Percentiles rank a stretch among this genome's conserved stretches.
Evolutionary conservation across 805 yeast species (phyloP).

Genomic region (Ogataea ramenticola): DNA sequence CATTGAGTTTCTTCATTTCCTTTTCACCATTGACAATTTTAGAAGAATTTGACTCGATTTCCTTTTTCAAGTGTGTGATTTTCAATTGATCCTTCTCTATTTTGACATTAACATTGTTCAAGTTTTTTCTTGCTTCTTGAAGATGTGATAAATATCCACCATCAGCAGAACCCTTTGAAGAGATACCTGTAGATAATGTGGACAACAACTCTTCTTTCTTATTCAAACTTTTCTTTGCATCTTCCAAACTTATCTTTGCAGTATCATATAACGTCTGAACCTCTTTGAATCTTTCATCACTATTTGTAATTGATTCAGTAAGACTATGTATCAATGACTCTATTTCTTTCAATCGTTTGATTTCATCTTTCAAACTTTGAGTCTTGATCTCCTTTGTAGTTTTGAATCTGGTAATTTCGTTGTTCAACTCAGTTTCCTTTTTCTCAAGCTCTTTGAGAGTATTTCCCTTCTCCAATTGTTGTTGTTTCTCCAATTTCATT

Average conservation of each 20-base stretch:
- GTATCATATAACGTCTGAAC: slow-evolving; percentile 39
- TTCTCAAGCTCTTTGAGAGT: slow-evolving; percentile 52
- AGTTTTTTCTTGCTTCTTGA: slow-evolving; percentile 48
- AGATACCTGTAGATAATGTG: slow-evolving; percentile 82
- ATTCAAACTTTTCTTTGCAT: slow-evolving; percentile 38
- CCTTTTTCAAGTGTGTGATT: slow-evolving; percentile 48
- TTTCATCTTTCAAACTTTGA: slow-evolving; percentile 54
- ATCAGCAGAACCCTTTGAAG: slow-evolving; percentile 68
- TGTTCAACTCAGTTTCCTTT: slow-evolving; percentile 47
- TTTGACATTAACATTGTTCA: slow-evolving; percentile 45
- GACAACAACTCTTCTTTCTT: slow-evolving; percentile 75
- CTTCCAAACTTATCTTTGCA: slow-evolving; percentile 36
- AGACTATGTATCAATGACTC: slow-evolving; percentile 30
- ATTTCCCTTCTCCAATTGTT: slow-evolving; percentile 55
- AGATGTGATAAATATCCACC: slow-evolving; percentile 75
- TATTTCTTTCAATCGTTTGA: slow-evolving; percentile 25
- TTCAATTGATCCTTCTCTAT: slow-evolving; percentile 56
- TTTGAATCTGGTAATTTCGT: slow-evolving; percentile 59
- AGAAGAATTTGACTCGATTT: slow-evolving; percentile 36
- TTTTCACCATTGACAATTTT: slow-evolving; percentile 46
- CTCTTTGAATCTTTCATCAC: slow-evolving; percentile 28
- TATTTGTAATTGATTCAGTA: slow-evolving; percentile 26
- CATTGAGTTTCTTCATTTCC: slow-evolving; percentile 35
- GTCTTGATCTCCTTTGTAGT: slow-evolving; percentile 53
- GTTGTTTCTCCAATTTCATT: slow-evolving; percentile 44